Evolutionary conservation across 2,329 filamentous ascomycete species (phyloP), one percentile per base, ranked within the genome.

Genomic region (Parastagonospora nodorum): DNA sequence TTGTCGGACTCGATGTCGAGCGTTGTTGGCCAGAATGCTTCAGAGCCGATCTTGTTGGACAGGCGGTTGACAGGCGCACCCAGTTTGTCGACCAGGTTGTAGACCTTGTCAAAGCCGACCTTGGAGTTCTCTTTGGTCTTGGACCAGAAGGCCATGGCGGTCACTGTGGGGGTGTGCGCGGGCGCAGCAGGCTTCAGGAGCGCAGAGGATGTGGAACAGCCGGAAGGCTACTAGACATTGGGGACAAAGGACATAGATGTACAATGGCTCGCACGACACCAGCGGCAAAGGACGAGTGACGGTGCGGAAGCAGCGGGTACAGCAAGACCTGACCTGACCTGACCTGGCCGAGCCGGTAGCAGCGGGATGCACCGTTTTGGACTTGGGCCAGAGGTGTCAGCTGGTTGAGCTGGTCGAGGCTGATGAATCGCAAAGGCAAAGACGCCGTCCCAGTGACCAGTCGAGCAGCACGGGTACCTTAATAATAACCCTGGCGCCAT

Each of bases 1-100:
- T 96, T 96, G 75, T 96, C 90, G 74, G 88, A 89, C 79, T 97
- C 92, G 61, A 88, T 88, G 71, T 96, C 92, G 44, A 96, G 79
- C 1, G 87, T 88, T 29, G 89, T 88, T 2, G 91, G 91, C 89
- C 89, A 94, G 67, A 93, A 93, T 19, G 88, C 86, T 71, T 95
- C 91, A 28, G 82, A 82, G 50, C 91, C 91, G 32, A 96, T 79
- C 74, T 88, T 91, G 75, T 95, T 91, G 12, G 88, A 90, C 16
- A 96, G 74, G 52, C 82, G 85, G 69, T 96, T 96, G 67, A 96
- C 86, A 2, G 91, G 90, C 2, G 82, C 80, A 51, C 89, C 88
- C 9, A 88, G 78, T 68, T 88, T 88, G 74, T 89, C 86, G 42
- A 85, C 79, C 60, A 81, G 81, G 41, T 78, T 79, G 80, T 86